phyloP scores from a whole-genome alignment of 1,284 basidiomycete genomes.

The Cryptococcus depauperatus region DNA sequence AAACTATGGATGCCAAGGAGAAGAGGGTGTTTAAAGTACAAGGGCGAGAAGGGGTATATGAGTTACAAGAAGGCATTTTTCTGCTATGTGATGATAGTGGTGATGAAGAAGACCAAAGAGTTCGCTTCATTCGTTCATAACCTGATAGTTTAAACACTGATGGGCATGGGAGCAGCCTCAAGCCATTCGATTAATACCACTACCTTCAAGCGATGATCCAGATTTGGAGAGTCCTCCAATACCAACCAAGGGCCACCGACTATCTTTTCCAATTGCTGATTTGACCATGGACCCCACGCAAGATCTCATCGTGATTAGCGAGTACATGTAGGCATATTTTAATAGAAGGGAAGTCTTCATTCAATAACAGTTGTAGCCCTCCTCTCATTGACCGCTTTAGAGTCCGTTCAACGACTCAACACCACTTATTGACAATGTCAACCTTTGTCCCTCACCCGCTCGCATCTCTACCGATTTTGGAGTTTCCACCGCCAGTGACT shows the following conservation, averaged over 20 bases:
- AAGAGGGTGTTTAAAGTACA: constrained; percentile 19
- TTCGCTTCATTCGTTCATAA: constrained; percentile 11
- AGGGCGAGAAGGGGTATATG: constrained; percentile 41
- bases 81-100: constrained; percentile 34
- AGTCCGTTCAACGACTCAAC: constrained; percentile 28
- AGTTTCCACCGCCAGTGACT: constrained; percentile 29
- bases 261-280: constrained; percentile 38
- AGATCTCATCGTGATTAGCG: constrained; percentile 42
- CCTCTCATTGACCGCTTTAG: neutral
- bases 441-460: constrained; percentile 39
- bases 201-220: constrained; percentile 35
- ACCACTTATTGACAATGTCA: constrained; percentile 39
- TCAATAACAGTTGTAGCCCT: constrained; percentile 10
- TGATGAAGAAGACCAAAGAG: constrained; percentile 17
- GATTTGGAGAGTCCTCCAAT: constrained; percentile 25
- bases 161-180: constrained; percentile 19
- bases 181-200: constrained; percentile 33
- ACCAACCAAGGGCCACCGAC: constrained; percentile 19
- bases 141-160: neutral
- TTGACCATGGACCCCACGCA: constrained; percentile 45
- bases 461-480: constrained; percentile 26
- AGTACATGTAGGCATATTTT: constrained; percentile 26
- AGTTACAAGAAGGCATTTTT: constrained; percentile 44
- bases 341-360: neutral
- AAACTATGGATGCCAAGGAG: constrained; percentile 17